Evolutionary conservation across 257 asterid genomes (phyloP).

Genomic region (Solanum appendiculatum): DNA sequence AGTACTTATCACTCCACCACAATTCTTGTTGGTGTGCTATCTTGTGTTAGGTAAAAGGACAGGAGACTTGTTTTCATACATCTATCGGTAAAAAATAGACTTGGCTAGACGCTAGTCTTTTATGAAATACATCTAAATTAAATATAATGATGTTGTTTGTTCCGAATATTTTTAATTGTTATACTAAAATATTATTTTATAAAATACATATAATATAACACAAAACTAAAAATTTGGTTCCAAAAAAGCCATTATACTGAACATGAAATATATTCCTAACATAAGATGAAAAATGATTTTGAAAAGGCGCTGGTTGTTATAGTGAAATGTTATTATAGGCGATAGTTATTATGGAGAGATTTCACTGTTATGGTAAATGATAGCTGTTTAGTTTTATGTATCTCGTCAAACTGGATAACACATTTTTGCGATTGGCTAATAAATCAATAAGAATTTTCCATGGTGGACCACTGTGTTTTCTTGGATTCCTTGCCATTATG

Average conservation of each 20-base stretch:
- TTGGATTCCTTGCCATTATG: neutral
- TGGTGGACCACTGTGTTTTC: neutral
- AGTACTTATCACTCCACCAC: no score
- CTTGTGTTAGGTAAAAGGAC: neutral
- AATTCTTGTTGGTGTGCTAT: no score
- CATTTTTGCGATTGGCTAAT: neutral
- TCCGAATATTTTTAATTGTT: neutral
- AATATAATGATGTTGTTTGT: no score
- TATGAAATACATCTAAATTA: neutral
- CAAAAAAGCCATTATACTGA: neutral
- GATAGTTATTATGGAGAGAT: neutral
- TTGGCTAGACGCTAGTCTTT: neutral
- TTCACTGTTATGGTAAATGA: neutral
- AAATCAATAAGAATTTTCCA: neutral
- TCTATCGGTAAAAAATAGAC: neutral
- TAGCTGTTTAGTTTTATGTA: neutral
- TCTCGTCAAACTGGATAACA: neutral
- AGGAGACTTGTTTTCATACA: neutral
- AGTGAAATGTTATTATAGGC: neutral
- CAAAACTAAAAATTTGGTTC: neutral
- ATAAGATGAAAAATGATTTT: neutral
- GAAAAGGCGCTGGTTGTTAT: neutral
- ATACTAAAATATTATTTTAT: neutral
- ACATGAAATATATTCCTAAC: neutral
- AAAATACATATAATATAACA: neutral